phyloP scores from a whole-genome alignment of 441 rosid species.

The Croton setiger region DNA sequence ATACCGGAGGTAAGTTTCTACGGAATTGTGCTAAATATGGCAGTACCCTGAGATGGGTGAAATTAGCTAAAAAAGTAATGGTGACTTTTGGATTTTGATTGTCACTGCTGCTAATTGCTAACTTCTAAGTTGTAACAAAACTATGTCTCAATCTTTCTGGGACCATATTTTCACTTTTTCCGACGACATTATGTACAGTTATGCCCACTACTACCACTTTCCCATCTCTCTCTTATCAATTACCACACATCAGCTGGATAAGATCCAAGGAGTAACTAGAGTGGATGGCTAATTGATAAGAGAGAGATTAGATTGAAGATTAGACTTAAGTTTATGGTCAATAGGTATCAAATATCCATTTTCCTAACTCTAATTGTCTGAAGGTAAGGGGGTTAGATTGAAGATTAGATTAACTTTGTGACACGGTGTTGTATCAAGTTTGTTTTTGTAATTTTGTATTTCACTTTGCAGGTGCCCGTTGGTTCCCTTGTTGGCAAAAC shows the following conservation, averaged over 20 bases:
- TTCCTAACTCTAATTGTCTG: not conserved
- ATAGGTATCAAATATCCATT: not conserved
- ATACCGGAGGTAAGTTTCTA: too few species aligned
- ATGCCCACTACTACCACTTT: not conserved
- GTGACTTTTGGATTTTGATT: not conserved
- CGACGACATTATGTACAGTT: conserved; percentile 4
- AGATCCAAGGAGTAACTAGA: conserved; percentile 3
- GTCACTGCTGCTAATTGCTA: not conserved
- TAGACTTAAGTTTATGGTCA: too few species aligned
- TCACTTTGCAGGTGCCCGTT: conserved; percentile 39
- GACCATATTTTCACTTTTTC: not conserved
- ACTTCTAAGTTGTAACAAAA: not conserved
- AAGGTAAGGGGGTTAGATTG: too few species aligned
- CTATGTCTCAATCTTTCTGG: not conserved
- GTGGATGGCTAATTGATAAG: not conserved
- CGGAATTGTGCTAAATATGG: not conserved
- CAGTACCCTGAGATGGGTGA: not conserved
- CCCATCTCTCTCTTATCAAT: conserved; percentile 3
- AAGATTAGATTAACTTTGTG: too few species aligned
- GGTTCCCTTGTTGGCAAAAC: conserved; percentile 47
- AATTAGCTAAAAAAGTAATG: not conserved
- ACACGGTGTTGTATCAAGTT: not conserved
- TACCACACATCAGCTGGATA: conserved; percentile 5
- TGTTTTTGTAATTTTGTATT: not conserved
- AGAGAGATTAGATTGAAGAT: too few species aligned